Evolutionary conservation across 768 basidiomycete genomes (phyloP).

Genomic region (Kwoniella pini): DNA sequence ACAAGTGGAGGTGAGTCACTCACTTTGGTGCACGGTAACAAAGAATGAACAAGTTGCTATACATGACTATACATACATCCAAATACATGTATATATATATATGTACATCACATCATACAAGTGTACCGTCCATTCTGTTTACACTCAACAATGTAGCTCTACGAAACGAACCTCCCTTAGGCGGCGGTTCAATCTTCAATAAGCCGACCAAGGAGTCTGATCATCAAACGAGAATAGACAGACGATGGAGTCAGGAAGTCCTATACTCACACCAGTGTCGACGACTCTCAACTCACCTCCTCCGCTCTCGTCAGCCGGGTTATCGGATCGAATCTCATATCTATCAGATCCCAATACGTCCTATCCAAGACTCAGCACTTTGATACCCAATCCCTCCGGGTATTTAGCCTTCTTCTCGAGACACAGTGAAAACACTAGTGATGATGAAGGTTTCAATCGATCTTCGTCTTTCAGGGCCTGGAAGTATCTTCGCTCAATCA

Average conservation of each 20-base stretch:
- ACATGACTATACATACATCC: no score
- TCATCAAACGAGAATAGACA: no score
- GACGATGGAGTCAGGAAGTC: conserved; percentile 2
- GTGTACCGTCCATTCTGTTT: neutral
- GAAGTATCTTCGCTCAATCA: no score
- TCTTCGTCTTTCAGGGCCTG: no score
- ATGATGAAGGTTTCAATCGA: no score
- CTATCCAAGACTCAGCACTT: conserved; percentile 5
- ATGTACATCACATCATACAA: neutral
- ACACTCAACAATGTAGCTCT: neutral
- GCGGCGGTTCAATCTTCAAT: no score
- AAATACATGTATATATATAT: no score
- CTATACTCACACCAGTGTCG: conserved; percentile 54
- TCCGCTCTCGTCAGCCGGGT: conserved; percentile 60
- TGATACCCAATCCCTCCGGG: conserved; percentile 1
- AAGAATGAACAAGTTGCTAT: no score
- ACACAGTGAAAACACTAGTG: neutral
- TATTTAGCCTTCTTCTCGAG: conserved; percentile 2
- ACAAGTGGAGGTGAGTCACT: conserved; percentile 16
- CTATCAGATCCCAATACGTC: neutral
- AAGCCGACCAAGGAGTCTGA: no score
- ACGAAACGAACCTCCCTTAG: conserved; percentile 2
- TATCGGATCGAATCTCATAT: neutral
- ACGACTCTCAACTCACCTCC: conserved; percentile 63
- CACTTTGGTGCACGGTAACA: no score